A percentile compares a stretch with the other conserved stretches of the same genome.
These are phyloP conservation scores for Aureobasidium namibiae DNA, from an alignment of 2,329 filamentous ascomycete genomes.

Conservation along the genomic window DNA sequence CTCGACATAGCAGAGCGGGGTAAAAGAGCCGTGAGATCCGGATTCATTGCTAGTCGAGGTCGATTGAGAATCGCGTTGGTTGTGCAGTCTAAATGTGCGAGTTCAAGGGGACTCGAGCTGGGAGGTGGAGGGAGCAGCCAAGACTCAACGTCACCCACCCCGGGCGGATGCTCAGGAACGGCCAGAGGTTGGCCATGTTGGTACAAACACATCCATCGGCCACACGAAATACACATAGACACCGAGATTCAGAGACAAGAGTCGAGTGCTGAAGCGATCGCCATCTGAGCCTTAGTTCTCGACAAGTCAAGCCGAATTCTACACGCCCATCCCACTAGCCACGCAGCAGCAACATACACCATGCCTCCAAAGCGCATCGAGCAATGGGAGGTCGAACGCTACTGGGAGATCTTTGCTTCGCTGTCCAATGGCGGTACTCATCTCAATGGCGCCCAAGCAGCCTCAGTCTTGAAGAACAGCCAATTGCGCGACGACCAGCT, in stretches of 20 bases:
- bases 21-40: not conserved
- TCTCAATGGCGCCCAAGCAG: conserved; percentile 61
- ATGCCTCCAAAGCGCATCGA: conserved; percentile 53
- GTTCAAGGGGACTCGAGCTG: not conserved
- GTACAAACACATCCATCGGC: not conserved
- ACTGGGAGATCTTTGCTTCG: conserved; percentile 72
- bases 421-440: conserved; percentile 56
- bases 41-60: not conserved
- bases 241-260: not conserved
- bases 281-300: not conserved
- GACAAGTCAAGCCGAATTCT: not conserved
- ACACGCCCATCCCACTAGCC: not conserved
- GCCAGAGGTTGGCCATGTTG: too few relatives aligned
- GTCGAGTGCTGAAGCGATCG: not conserved
- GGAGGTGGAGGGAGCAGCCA: not conserved
- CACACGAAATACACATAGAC: not conserved
- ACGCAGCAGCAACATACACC: not conserved
- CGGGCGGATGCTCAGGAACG: not conserved
- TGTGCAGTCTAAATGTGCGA: not conserved
- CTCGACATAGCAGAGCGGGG: not conserved
- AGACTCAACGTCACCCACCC: not conserved
- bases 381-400: conserved; percentile 67
- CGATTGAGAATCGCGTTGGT: not conserved
- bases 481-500: conserved; percentile 72
- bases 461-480: conserved; percentile 64